Conservation (phyloP, 768 basidiomycete species). For the Phanerochaete sordida region DNA sequence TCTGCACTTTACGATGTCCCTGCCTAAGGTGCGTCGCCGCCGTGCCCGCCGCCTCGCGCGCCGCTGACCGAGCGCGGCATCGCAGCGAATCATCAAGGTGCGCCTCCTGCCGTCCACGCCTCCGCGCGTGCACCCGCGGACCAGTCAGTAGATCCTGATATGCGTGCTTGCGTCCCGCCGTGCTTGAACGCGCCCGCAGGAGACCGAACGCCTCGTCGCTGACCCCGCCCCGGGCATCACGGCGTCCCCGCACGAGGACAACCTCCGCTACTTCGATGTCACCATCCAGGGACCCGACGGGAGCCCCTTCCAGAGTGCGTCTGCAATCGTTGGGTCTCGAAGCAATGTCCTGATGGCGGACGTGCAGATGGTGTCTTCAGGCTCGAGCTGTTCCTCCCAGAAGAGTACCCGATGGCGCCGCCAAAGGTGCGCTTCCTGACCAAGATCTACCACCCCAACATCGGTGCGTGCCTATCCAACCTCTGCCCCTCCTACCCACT, state of each 20-base stretch:
- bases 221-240: conserved; percentile 98
- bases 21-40: conserved; percentile 45
- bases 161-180: conserved; percentile 15
- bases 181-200: conserved; percentile 44
- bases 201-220: conserved; percentile 93
- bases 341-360: neutral
- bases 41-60: neutral
- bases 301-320: conserved; percentile 78
- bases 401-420: conserved; percentile 99
- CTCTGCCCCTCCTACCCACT: neutral
- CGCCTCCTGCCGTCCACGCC: conserved; percentile 8
- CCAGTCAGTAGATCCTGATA: conserved; percentile 8
- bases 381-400: conserved; percentile 96
- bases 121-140: conserved; percentile 10
- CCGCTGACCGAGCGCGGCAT: neutral
- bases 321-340: neutral
- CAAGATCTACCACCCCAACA: conserved; percentile 99
- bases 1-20: conserved; percentile 33
- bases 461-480: conserved; percentile 58
- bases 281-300: conserved; percentile 93
- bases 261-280: conserved; percentile 97
- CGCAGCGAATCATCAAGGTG: conserved; percentile 53
- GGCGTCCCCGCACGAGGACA: conserved; percentile 95
- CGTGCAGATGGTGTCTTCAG: conserved; percentile 82
- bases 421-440: conserved; percentile 98